Conservation (phyloP, 1,284 basidiomycete genomes). For the Rhodofomes roseus region DNA sequence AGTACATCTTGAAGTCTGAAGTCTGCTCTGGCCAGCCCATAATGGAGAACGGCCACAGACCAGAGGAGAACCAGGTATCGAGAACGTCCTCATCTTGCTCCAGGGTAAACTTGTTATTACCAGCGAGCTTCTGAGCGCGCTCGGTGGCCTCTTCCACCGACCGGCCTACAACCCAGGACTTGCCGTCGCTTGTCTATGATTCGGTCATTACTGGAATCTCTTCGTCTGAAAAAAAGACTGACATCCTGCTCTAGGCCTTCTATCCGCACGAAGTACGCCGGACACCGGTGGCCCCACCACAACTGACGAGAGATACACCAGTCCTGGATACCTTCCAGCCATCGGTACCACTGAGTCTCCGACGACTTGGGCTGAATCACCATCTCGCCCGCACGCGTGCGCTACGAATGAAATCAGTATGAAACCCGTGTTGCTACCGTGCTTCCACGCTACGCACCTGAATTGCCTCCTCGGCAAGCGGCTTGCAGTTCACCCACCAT, state of each 20-base stretch:
- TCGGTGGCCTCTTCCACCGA: conserved; percentile 77
- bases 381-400: conserved; percentile 84
- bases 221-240: conserved; percentile 22
- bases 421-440: not conserved
- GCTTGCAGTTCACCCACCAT: conserved; percentile 98
- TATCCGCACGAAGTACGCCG: conserved; percentile 90
- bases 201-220: not conserved
- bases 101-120: conserved; percentile 70
- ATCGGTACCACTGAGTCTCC: conserved; percentile 94
- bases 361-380: conserved; percentile 81
- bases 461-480: conserved; percentile 88
- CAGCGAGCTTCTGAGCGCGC: conserved; percentile 74
- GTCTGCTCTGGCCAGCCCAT: conserved; percentile 84
- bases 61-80: conserved; percentile 99
- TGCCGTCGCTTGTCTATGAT: conserved; percentile 60
- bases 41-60: conserved; percentile 97
- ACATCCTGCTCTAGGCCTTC: conserved; percentile 80
- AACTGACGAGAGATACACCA: conserved; percentile 99
- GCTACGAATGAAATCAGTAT: conserved; percentile 38
- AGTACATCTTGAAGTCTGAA: conserved; percentile 74
- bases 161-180: conserved; percentile 91
- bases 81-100: conserved; percentile 97
- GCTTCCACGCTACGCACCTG: conserved; percentile 43
- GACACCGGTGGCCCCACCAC: conserved; percentile 99
- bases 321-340: conserved; percentile 96